Percentiles rank a stretch among this genome's conserved stretches.
These are phyloP conservation scores for Hura crepitans DNA, from an alignment of 441 rosid species.

Conservation along the genomic window DNA sequence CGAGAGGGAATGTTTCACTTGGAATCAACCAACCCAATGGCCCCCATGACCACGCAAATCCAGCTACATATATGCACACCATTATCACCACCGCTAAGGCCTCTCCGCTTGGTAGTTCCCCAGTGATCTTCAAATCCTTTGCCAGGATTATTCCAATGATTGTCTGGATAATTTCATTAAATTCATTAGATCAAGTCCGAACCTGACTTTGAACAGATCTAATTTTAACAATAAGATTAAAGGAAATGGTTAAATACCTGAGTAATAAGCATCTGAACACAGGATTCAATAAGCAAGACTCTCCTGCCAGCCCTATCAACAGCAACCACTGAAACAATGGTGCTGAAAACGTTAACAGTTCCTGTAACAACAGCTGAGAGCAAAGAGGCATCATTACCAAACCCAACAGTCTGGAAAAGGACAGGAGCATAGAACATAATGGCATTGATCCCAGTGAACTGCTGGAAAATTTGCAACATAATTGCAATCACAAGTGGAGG, in stretches of 20 bases:
- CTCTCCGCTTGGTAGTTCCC: conserved; percentile 25
- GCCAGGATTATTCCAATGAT: conserved; percentile 31
- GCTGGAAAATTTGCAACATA: conserved; percentile 46
- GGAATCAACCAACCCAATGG: conserved; percentile 18
- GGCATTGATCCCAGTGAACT: conserved; percentile 66
- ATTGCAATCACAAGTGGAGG: conserved; percentile 43
- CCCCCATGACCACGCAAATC: conserved; percentile 74
- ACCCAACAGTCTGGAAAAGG: conserved; percentile 63
- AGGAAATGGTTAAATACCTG: conserved; percentile 28
- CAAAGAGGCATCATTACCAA: conserved; percentile 47
- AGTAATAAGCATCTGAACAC: conserved; percentile 47
- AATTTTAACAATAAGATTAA: too few relatives aligned
- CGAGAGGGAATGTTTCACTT: conserved; percentile 18
- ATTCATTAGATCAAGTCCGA: neutral
- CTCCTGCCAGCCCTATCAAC: conserved; percentile 55
- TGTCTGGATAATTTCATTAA: conserved; percentile 8
- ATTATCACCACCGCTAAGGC: conserved; percentile 39
- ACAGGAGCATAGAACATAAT: conserved; percentile 68
- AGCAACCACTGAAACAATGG: conserved; percentile 47
- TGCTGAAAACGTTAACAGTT: conserved; percentile 43
- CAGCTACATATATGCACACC: conserved; percentile 51
- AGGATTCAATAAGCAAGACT: conserved; percentile 48
- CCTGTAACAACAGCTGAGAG: conserved; percentile 55
- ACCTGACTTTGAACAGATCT: too few relatives aligned
- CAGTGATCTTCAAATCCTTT: conserved; percentile 23